Evolutionary conservation across 768 basidiomycete genomes (phyloP).

Genomic region (Rubroboletus satanas): DNA sequence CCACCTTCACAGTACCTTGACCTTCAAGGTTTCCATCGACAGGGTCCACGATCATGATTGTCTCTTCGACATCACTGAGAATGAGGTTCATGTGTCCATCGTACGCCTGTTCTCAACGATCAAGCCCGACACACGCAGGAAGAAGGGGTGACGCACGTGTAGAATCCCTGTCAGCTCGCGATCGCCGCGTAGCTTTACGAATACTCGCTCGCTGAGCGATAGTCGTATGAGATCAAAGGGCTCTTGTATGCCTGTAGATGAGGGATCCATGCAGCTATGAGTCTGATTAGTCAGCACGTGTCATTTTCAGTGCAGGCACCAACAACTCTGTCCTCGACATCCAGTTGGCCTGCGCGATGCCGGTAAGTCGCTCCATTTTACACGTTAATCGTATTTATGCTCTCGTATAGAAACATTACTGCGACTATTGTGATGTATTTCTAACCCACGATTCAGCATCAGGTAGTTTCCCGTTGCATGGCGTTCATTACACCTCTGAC

Average conservation of each 20-base stretch:
- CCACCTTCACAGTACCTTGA: conserved; percentile 65
- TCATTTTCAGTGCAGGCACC: conserved; percentile 23
- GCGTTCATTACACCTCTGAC: conserved; percentile 3
- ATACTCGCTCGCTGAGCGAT: conserved; percentile 95
- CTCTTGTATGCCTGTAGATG: conserved; percentile 80
- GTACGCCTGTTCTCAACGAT: conserved; percentile 66
- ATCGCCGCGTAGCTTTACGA: conserved; percentile 95
- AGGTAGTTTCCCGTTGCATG: conserved; percentile 42
- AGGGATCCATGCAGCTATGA: conserved; percentile 55
- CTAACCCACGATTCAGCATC: conserved; percentile 93
- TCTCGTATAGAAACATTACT: conserved; percentile 76
- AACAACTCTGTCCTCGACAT: conserved; percentile 17
- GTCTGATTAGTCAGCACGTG: conserved; percentile 24
- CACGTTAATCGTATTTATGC: conserved; percentile 3
- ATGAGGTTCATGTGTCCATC: conserved; percentile 99
- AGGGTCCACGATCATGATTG: conserved; percentile 90
- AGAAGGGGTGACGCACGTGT: conserved; percentile 61
- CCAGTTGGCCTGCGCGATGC: conserved; percentile 46
- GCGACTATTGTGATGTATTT: conserved; percentile 92
- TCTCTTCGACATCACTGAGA: conserved; percentile 95
- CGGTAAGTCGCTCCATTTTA: conserved; percentile 43
- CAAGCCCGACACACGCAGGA: not conserved
- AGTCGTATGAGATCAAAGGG: conserved; percentile 97
- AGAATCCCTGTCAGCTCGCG: conserved; percentile 87
- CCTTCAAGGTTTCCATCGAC: conserved; percentile 60